Base-by-base conservation (phyloP, 2,329 filamentous ascomycete genomes). In the Bipolaris victoriae region DNA sequence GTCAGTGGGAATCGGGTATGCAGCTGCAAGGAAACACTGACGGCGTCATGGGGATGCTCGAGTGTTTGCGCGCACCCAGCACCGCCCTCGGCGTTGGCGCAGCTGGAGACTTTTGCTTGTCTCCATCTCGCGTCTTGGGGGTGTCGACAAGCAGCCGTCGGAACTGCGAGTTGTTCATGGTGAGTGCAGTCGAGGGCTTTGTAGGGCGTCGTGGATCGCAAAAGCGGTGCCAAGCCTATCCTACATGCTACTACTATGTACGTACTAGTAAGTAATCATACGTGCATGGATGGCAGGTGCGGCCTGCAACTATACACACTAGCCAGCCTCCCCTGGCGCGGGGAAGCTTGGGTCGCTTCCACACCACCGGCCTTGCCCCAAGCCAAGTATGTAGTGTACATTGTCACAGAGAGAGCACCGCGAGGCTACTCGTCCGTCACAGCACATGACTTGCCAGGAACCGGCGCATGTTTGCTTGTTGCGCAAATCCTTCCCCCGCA, bases 81-180 rank as follows among this genome's bases (percentile, higher is more conserved):
- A 86, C 78, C 47, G 82, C 78, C 58, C 66, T 75, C 15, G 69
- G 66, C 37, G 65, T 77, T 57, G 60, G 70, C 46, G 70, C 59
- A 18, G 64, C 71, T 0, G 71, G 57, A 2, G 73, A 60, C 9
- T 63, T 65, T 44, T 46, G 43, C 55, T 58, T 67, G 33, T 55
- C 58, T 61, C 72, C 77, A 62, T 68, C 65, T 57, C 79, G 63
- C 37, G 63, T 64, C 7, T 77, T 73, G 2, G 82, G 76, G 3
- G 80, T 83, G 63, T 85, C 79, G 77, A 66, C 60, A 7, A 88
- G 77, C 6, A 98, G 84, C 63, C 90, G 89, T 52, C 95, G 89
- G 71, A 99, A 99, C 70, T 97, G 91, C 41, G 92, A 87, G 82
- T 98, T 98, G 76, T 98, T 96, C 95, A 99, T 98, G 55, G 53